Base-by-base conservation (phyloP, 2,329 filamentous ascomycete species). In the Ophidiomyces ophidiicola region DNA sequence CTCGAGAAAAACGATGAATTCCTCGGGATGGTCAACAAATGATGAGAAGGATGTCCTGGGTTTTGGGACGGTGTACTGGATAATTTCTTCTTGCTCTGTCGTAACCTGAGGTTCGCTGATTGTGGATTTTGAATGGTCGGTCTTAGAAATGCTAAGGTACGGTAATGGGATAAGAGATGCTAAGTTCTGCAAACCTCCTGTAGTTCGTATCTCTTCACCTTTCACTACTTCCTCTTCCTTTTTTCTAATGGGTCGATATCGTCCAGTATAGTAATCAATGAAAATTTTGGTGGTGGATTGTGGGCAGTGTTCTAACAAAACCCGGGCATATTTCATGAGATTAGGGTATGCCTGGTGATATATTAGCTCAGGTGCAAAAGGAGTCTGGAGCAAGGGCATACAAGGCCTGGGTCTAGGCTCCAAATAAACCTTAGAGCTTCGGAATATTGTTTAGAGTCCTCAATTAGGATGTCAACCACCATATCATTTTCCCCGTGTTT, bases 401-500 rank as follows among this genome's bases (percentile, higher is more conserved):
- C 82, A 48, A 73, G 68, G 48, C 81, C 76, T 1, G 88, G 80
- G 35, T 93, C 82, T 40, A 94, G 66, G 10, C 82, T 78, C 76
- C 85, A 90, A 42, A 96, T 90, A 50, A 92, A 98, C 47, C 87
- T 76, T 10, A 98, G 68, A 0, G 90, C 88, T 54, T 94, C 86
- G 0, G 71, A 71, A 54, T 94, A 94, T 49, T 82, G 80, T 57
- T 92, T 90, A 0, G 88, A 86, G 52, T 98, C 88, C 55, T 98
- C 90, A 36, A 98, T 87, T 36, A 98, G 60, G 33, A 98, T 94
- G 55, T 94, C 88, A 3, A 96, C 83, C 1, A 98, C 90, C 44
- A 96, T 68, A 42, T 94, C 86, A 47, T 85, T 84, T 57, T 98
- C 90, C 4, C 84, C 82, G 53, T 98, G 87, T 58, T 94, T 88